Percentiles rank a stretch among this genome's conserved stretches.
Evolutionary conservation across 306 rosid species (phyloP).

Genomic region (Ormosia semicastrata): DNA sequence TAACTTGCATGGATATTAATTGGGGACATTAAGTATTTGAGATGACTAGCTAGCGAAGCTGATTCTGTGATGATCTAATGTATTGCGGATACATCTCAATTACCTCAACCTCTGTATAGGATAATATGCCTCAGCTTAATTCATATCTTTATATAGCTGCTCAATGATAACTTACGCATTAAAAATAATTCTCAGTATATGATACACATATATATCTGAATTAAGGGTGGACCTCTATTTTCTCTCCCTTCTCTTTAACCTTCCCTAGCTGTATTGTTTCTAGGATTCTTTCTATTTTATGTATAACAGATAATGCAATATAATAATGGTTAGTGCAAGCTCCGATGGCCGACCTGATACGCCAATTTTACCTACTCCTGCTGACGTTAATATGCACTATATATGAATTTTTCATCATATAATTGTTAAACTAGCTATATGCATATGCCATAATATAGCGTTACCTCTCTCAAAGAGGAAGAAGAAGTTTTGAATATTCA

Average conservation of each 20-base stretch:
- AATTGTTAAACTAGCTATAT: slow-evolving; percentile 21
- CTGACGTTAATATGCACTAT: slow-evolving; percentile 33
- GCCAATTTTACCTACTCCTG: slow-evolving; percentile 53
- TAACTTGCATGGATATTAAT: not conserved
- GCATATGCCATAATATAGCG: not conserved
- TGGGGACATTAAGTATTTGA: not conserved
- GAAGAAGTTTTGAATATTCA: slow-evolving; percentile 17
- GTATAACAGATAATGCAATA: slow-evolving; percentile 27
- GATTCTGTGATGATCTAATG: not conserved
- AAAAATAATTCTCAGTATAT: not conserved
- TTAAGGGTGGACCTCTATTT: not conserved
- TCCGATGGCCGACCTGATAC: slow-evolving; percentile 59
- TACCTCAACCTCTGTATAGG: not conserved
- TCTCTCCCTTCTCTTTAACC: not conserved
- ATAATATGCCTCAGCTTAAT: not conserved
- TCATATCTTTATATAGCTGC: not conserved
- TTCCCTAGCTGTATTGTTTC: not conserved
- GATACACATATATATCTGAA: not conserved
- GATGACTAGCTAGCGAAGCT: not conserved
- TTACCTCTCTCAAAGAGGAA: not conserved
- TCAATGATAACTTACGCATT: not conserved
- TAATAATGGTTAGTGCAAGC: slow-evolving; percentile 46
- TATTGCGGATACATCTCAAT: not conserved
- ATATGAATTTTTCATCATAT: slow-evolving; percentile 26
- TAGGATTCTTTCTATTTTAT: not conserved